These are phyloP conservation scores for Rosa chinensis DNA, from an alignment of 306 rosid species.

Conservation along the genomic window DNA sequence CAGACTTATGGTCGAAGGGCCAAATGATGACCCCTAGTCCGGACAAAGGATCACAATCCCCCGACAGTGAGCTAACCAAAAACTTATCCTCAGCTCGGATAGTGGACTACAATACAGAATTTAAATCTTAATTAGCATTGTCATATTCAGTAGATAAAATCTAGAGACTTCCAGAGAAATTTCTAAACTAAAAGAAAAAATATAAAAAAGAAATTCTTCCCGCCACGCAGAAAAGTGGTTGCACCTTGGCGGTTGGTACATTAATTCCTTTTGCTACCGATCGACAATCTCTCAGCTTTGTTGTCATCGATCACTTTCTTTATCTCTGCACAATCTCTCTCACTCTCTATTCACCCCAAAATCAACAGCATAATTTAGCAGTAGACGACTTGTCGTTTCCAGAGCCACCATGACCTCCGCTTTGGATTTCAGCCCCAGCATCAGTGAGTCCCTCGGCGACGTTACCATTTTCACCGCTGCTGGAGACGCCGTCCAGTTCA, in stretches of 20 bases:
- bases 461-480: slow-evolving; percentile 60
- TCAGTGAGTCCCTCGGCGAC: slow-evolving; percentile 44
- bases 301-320: slow-evolving; percentile 3
- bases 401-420: slow-evolving; percentile 30
- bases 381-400: slow-evolving; percentile 24
- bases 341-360: slow-evolving; percentile 15
- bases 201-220: not conserved
- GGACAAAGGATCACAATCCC: too few relatives aligned
- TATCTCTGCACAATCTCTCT: slow-evolving; percentile 18
- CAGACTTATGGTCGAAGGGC: too few relatives aligned
- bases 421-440: slow-evolving; percentile 33
- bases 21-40: too few relatives aligned
- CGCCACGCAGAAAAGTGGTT: not conserved
- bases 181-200: not conserved
- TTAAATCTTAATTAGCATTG: too few relatives aligned
- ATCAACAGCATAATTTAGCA: slow-evolving; percentile 5
- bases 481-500: slow-evolving; percentile 63
- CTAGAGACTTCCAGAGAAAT: too few relatives aligned
- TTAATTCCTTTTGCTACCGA: not conserved
- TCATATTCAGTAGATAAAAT: too few relatives aligned
- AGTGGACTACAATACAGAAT: too few relatives aligned
- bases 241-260: not conserved
- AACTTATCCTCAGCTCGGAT: too few relatives aligned
- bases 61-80: too few relatives aligned
- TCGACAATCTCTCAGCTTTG: not conserved